Evolutionary conservation across 202 grass and related monocot genomes (phyloP).

Genomic region (Hordeum pubiflorum): DNA sequence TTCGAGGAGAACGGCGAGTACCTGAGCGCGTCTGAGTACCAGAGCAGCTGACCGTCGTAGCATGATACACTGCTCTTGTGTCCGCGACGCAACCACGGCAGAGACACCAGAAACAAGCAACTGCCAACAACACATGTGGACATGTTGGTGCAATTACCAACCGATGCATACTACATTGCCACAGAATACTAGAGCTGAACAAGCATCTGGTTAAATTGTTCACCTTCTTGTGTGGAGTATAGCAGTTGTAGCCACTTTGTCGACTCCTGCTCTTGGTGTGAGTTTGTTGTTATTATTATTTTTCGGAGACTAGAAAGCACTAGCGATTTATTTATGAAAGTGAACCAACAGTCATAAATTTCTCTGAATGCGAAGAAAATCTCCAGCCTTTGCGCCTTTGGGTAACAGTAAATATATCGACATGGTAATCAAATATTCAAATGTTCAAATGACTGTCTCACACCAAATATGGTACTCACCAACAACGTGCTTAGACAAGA

Average conservation of each 20-base stretch:
- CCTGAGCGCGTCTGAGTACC: conserved; percentile 73
- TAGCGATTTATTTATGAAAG: not conserved
- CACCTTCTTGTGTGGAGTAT: not conserved
- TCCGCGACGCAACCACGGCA: not conserved
- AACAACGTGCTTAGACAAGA: too few species aligned
- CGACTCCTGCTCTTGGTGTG: not conserved
- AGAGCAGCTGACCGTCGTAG: conserved; percentile 11
- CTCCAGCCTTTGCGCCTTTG: not conserved
- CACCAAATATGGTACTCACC: too few species aligned
- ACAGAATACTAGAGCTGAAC: not conserved
- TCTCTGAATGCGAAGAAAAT: not conserved
- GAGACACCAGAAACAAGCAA: not conserved
- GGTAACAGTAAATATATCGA: not conserved
- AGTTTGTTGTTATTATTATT: not conserved
- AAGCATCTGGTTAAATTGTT: not conserved
- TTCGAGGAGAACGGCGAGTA: conserved; percentile 87
- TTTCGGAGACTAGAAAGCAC: not conserved
- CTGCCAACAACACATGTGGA: too few species aligned
- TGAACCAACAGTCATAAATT: not conserved
- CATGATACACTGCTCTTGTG: not conserved
- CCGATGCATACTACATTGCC: not conserved
- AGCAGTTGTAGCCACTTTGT: not conserved
- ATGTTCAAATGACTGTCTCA: not conserved
- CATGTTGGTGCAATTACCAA: not conserved
- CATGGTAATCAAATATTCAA: not conserved